Percentiles rank a stretch among this genome's conserved stretches.
Conservation (phyloP, 2,329 filamentous ascomycete species). For the Gnomoniopsis smithogilvyi region DNA sequence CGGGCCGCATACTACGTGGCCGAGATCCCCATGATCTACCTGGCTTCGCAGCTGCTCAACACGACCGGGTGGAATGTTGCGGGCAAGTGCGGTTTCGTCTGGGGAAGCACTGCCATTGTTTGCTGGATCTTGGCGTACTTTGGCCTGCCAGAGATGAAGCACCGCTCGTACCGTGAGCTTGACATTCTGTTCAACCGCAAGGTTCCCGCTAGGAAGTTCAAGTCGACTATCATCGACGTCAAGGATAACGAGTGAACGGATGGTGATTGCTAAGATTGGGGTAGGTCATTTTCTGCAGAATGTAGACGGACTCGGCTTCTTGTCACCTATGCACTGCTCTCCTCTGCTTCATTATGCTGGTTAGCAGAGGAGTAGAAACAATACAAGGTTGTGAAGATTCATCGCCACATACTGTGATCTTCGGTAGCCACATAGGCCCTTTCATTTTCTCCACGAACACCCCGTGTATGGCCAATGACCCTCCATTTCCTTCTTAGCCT, state of each 20-base stretch:
- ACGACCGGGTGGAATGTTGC: conserved; percentile 38
- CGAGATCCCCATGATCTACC: conserved; percentile 65
- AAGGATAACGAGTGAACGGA: conserved; percentile 35
- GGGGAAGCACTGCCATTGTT: conserved; percentile 38
- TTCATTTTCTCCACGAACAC: too few relatives aligned
- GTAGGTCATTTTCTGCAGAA: too few relatives aligned
- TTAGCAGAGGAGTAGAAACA: too few relatives aligned
- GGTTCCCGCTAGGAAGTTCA: conserved; percentile 40
- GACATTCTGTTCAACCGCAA: conserved; percentile 43
- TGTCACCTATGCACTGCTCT: too few relatives aligned
- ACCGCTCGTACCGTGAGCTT: conserved; percentile 40
- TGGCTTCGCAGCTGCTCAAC: conserved; percentile 60
- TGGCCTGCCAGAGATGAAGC: conserved; percentile 41
- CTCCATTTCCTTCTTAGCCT: too few relatives aligned
- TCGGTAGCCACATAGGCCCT: too few relatives aligned
- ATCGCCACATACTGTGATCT: too few relatives aligned
- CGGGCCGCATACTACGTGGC: conserved; percentile 62
- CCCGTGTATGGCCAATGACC: too few relatives aligned
- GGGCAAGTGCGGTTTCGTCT: conserved; percentile 46
- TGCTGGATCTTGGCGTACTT: conserved; percentile 40
- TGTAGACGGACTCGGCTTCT: too few relatives aligned
- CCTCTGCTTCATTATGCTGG: too few relatives aligned
- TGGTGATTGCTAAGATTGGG: background rate
- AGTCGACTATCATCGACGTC: conserved; percentile 39
- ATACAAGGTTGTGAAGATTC: too few relatives aligned